phyloP scores from a whole-genome alignment of 805 yeast species.

The Teunomyces panamensis region DNA sequence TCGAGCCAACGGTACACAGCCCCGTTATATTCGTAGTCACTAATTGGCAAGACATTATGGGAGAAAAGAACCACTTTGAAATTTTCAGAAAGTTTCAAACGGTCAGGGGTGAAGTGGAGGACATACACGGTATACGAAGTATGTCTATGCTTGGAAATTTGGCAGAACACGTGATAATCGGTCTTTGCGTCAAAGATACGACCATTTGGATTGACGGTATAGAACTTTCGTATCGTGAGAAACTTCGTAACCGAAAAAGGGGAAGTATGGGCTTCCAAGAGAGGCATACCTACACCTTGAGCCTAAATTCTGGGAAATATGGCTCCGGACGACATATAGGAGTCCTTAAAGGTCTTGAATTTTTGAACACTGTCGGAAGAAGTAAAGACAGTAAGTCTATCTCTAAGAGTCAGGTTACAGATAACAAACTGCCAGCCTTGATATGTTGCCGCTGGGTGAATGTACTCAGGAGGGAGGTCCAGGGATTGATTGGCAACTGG shows the following conservation, averaged over 20 bases:
- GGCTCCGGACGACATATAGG: background rate
- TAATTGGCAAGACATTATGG: constrained; percentile 8
- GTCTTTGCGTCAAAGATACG: background rate
- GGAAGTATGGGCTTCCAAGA: background rate
- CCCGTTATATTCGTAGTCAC: constrained; percentile 8
- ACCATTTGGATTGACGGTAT: too few relatives aligned
- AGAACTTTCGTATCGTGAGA: background rate
- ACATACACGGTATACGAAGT: background rate
- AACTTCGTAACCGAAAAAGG: background rate
- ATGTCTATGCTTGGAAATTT: background rate
- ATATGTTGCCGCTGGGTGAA: background rate
- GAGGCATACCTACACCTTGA: background rate
- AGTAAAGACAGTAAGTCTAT: background rate
- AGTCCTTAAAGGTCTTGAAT: background rate
- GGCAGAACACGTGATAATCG: background rate
- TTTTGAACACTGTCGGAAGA: background rate
- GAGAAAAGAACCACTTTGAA: constrained; percentile 4
- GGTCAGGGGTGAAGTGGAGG: background rate
- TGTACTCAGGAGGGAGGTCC: background rate
- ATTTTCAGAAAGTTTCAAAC: background rate
- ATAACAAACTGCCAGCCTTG: constrained; percentile 3
- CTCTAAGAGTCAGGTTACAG: background rate
- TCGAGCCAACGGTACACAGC: constrained; percentile 8
- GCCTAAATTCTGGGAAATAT: background rate
- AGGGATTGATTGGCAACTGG: background rate